Evolutionary conservation across 1,284 basidiomycete genomes (phyloP), one percentile per base, ranked within the genome.

Genomic region (Boletus smithii): DNA sequence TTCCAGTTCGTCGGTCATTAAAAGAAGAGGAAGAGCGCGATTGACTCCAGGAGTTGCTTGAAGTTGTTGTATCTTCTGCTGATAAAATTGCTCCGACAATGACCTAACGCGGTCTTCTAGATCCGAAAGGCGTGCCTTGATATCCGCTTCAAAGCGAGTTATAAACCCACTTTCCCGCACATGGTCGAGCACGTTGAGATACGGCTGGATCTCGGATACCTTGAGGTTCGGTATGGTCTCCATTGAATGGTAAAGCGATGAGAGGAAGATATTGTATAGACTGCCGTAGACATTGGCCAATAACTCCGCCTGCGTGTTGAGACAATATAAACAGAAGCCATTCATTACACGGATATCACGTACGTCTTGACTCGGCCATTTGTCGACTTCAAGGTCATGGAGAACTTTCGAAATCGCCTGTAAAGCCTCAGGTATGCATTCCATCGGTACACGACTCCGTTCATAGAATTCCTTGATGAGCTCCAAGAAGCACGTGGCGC

Each of bases 351-450:
- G 4, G 11, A 23, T 48, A 55, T 24, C 2, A 77, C 86, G 60
- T 62, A 94, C 91, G 61, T 99, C 95, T 50, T 80, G 74, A 31
- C 70, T 71, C 5, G 89, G 79, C 95, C 95, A 98, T 34, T 79
- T 73, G 42, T 86, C 84, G 34, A 93, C 54, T 38, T 81, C 77
- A 31, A 76, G 74, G 53, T 94, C 90, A 31, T 78, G 71, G 57
- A 87, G 74, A 3, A 85, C 79, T 60, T 86, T 88, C 27, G 75
- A 72, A 13, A 95, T 78, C 41, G 81, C 80, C 42, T 81, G 77
- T 37, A 97, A 69, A 13, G 92, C 94, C 65, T 98, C 95, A 0
- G 87, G 88, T 42, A 99, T 83, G 67, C 95, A 99, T 59, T 97
- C 95, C 56, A 95, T 72, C 4, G 95, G 95, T 6, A 97, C 90